phyloP scores from a whole-genome alignment of 495 filamentous ascomycete genomes.

The Apiosordaria backusii region DNA sequence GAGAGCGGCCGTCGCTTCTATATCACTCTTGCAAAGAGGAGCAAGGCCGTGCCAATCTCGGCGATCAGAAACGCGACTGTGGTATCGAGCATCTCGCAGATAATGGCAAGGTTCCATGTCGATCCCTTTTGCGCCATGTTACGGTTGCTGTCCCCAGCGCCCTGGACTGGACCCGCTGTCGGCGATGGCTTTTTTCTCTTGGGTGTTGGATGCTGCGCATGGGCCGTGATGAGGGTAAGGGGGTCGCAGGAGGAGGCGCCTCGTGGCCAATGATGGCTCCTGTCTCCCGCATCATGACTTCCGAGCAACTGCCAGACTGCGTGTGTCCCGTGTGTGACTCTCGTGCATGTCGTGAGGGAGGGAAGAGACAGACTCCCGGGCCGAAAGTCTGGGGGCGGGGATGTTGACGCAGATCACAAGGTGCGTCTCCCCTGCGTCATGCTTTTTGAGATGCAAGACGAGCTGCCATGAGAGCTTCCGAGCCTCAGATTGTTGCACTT shows the following conservation, averaged over 20 bases:
- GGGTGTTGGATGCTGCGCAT: neutral
- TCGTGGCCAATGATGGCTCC: conserved; percentile 9
- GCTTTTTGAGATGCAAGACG: neutral
- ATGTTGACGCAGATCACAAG: neutral
- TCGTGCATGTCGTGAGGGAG: too few relatives aligned
- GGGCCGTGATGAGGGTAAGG: neutral
- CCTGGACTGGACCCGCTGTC: too few relatives aligned
- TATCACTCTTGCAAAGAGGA: neutral
- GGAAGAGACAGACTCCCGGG: neutral
- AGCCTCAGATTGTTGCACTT: neutral
- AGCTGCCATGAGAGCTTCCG: neutral
- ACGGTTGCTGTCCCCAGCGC: neutral
- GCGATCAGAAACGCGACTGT: neutral
- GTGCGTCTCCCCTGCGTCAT: conserved; percentile 3
- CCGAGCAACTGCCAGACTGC: too few relatives aligned
- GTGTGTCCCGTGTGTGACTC: neutral
- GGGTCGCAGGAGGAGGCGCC: neutral
- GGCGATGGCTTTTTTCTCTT: neutral
- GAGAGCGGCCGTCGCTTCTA: neutral
- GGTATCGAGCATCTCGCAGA: neutral
- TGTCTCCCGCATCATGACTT: neutral
- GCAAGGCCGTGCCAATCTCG: neutral
- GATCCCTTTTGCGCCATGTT: conserved; percentile 3
- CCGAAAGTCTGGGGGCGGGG: conserved; percentile 5
- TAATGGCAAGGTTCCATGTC: neutral